Evolutionary conservation across 2,329 filamentous ascomycete species (phyloP).

Genomic region (Fusarium sp.): DNA sequence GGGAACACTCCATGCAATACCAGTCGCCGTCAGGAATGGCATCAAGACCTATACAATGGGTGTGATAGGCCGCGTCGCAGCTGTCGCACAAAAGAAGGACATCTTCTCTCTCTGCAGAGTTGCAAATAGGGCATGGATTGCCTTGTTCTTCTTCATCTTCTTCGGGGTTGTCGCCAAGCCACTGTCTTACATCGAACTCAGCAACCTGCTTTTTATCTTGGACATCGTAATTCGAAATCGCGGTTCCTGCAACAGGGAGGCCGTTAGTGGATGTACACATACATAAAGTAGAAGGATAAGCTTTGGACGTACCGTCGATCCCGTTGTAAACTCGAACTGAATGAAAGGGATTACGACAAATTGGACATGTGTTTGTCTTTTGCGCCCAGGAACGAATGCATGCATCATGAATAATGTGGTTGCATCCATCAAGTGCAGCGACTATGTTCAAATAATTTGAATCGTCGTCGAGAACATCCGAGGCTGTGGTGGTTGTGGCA

Average conservation of each 20-base stretch:
- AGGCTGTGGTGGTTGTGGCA: constrained; percentile 44
- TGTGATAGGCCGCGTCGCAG: constrained; percentile 91
- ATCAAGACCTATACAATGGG: constrained; percentile 89
- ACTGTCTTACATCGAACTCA: constrained; percentile 84
- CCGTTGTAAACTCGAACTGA: constrained; percentile 85
- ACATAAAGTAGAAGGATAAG: constrained; percentile 27
- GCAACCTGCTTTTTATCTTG: constrained; percentile 90
- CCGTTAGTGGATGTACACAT: constrained; percentile 39
- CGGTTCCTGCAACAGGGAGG: constrained; percentile 60
- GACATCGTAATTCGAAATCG: constrained; percentile 72
- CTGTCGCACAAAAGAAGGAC: constrained; percentile 90
- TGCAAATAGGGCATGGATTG: constrained; percentile 86
- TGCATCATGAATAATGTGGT: constrained; percentile 91
- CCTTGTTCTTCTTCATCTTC: constrained; percentile 78
- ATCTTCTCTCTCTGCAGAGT: constrained; percentile 83
- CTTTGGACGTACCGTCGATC: constrained; percentile 76
- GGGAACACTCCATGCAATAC: constrained; percentile 89
- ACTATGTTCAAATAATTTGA: constrained; percentile 55
- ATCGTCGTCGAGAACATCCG: constrained; percentile 36
- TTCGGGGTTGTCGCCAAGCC: constrained; percentile 79
- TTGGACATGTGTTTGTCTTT: constrained; percentile 97
- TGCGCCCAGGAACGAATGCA: constrained; percentile 96
- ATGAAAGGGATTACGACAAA: constrained; percentile 94
- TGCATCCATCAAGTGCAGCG: constrained; percentile 79
- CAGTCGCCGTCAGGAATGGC: constrained; percentile 81